Evolutionary conservation across 331 rosid species (phyloP).

Genomic region (Quercus tomentella): DNA sequence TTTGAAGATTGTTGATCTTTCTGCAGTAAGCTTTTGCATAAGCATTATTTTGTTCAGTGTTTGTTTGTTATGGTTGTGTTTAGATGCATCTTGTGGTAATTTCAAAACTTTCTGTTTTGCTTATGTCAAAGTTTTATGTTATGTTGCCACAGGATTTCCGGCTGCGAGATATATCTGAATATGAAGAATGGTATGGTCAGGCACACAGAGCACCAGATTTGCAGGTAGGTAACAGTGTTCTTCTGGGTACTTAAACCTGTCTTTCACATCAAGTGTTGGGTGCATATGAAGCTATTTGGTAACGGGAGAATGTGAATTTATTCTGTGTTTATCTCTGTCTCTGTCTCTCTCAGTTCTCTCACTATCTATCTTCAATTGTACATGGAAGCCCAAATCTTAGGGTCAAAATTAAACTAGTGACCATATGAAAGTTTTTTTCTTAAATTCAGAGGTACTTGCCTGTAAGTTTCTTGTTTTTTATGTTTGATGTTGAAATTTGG

Average conservation of each 20-base stretch:
- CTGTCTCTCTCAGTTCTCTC: too few species aligned
- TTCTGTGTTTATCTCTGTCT: not conserved
- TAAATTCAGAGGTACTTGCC: not conserved
- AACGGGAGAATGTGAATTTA: not conserved
- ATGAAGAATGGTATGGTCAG: constrained; percentile 95
- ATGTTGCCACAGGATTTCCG: constrained; percentile 72
- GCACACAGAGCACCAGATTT: constrained; percentile 80
- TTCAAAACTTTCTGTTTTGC: not conserved
- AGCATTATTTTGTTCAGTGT: not conserved
- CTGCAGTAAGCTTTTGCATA: constrained; percentile 63
- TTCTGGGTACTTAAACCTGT: not conserved
- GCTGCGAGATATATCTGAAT: constrained; percentile 68
- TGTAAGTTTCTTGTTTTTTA: not conserved
- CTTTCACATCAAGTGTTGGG: not conserved
- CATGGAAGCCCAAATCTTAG: not conserved
- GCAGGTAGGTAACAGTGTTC: constrained; percentile 46
- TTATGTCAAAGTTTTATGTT: constrained; percentile 14
- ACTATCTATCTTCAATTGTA: not conserved
- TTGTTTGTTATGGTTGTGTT: not conserved
- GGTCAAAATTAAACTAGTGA: not conserved
- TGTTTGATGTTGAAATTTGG: not conserved
- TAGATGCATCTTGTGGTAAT: not conserved
- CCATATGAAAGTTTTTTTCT: not conserved
- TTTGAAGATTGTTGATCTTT: constrained; percentile 96
- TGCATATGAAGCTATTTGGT: not conserved